Conservation (phyloP, 2,329 filamentous ascomycete species). For the Curvularia spicifera region DNA sequence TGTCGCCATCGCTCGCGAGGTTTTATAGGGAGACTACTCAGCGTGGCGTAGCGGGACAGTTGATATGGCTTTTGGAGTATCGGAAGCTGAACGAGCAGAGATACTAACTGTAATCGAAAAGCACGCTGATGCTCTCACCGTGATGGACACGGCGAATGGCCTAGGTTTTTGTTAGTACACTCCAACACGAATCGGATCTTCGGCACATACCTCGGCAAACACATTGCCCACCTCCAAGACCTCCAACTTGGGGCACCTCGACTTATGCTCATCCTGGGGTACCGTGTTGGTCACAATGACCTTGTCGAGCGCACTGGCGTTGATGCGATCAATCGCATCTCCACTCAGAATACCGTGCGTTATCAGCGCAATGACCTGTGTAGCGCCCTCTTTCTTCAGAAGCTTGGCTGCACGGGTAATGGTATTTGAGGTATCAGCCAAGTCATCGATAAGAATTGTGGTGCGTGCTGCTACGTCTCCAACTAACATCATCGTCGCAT, state of each 20-base stretch:
- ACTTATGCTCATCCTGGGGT: constrained; percentile 81
- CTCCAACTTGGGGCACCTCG: constrained; percentile 83
- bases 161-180: constrained; percentile 47
- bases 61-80: neutral
- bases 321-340: constrained; percentile 92
- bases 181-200: constrained; percentile 18
- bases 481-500: constrained; percentile 90
- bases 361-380: constrained; percentile 85
- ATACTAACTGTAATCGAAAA: constrained; percentile 80
- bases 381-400: constrained; percentile 92
- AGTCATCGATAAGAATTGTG: constrained; percentile 90
- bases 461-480: constrained; percentile 81
- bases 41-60: neutral
- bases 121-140: constrained; percentile 94
- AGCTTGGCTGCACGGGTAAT: constrained; percentile 95
- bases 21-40: neutral
- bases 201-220: constrained; percentile 76
- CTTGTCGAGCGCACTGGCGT: constrained; percentile 89
- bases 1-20: constrained; percentile 1
- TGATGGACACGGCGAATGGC: constrained; percentile 95
- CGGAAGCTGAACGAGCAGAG: constrained; percentile 19
- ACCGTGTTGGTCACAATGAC: constrained; percentile 96
- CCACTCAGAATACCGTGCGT: constrained; percentile 96
- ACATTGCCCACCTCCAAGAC: constrained; percentile 87
- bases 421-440: constrained; percentile 95